phyloP scores from a whole-genome alignment of 2,329 filamentous ascomycete species.

The Aspergillus carbonarius region DNA sequence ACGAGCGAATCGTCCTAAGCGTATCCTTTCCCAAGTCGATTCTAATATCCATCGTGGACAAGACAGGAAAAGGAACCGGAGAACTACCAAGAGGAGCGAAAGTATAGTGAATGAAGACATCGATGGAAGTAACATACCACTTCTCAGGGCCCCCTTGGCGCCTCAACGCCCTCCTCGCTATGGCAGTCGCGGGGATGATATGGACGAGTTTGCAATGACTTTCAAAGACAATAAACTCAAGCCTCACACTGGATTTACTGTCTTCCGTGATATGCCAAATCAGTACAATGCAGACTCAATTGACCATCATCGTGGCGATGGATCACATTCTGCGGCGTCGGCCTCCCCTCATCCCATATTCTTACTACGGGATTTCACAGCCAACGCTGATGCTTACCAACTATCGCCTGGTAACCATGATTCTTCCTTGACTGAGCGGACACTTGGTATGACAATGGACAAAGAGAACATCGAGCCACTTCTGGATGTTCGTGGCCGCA shows the following conservation, averaged over 20 bases:
- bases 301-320: conserved; percentile 10
- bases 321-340: conserved; percentile 11
- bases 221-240: conserved; percentile 30
- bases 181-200: conserved; percentile 25
- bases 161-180: conserved; percentile 17
- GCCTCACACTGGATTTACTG: conserved; percentile 30
- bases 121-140: conserved; percentile 18
- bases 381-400: conserved; percentile 12
- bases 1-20: conserved; percentile 32
- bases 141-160: conserved; percentile 20
- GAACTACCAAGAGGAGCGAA: conserved; percentile 10
- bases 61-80: conserved; percentile 28
- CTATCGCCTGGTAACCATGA: conserved; percentile 15
- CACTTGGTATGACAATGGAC: conserved; percentile 15
- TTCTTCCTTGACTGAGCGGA: conserved; percentile 10
- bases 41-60: conserved; percentile 33
- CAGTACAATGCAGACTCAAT: conserved; percentile 9
- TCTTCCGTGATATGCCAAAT: conserved; percentile 39
- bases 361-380: conserved; percentile 16
- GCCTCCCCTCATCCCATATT: conserved; percentile 24
- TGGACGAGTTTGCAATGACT: conserved; percentile 37
- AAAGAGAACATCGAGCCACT: conserved; percentile 44
- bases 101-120: conserved; percentile 12
- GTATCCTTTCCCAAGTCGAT: conserved; percentile 32
- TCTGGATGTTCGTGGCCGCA: conserved; percentile 24